Evolutionary conservation across 2,329 filamentous ascomycete species (phyloP).

Genomic region (Botrytis porri): DNA sequence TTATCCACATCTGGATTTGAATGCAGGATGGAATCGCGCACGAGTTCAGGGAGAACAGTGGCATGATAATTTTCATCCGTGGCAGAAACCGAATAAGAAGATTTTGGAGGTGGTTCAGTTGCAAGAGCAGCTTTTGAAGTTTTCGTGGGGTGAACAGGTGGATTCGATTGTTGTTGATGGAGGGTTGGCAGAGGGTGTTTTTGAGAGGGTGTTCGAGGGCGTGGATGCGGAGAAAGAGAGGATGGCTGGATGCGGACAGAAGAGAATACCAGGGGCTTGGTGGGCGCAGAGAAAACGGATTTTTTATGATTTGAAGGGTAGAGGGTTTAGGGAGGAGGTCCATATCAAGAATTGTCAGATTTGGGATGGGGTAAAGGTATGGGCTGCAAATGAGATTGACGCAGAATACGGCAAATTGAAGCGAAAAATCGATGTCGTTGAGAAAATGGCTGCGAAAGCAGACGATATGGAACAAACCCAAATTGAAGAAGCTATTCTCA

Average conservation of each 20-base stretch:
- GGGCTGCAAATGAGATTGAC: neutral
- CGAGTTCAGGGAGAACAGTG: conserved; percentile 9
- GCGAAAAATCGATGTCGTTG: neutral
- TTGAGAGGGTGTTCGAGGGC: conserved; percentile 25
- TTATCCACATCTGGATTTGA: conserved; percentile 2
- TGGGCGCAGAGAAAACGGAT: conserved; percentile 22
- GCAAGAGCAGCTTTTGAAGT: neutral
- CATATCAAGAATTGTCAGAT: conserved; percentile 13
- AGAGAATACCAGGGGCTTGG: conserved; percentile 25
- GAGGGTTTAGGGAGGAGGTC: conserved; percentile 22
- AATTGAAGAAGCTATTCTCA: neutral
- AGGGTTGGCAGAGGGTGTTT: conserved; percentile 21
- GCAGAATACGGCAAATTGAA: neutral
- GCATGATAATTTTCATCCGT: neutral
- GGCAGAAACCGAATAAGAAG: neutral
- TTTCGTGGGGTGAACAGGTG: conserved; percentile 21
- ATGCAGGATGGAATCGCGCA: conserved; percentile 12
- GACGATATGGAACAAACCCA: neutral
- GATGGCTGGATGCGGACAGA: conserved; percentile 10
- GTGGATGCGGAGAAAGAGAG: conserved; percentile 10
- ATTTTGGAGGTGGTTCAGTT: neutral
- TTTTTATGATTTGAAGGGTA: conserved; percentile 21
- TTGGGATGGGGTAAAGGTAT: conserved; percentile 3
- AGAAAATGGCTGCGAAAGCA: neutral
- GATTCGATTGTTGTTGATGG: conserved; percentile 22